phyloP scores from a whole-genome alignment of 352 stramenopile genomes.

The Phytophthora cactorum region DNA sequence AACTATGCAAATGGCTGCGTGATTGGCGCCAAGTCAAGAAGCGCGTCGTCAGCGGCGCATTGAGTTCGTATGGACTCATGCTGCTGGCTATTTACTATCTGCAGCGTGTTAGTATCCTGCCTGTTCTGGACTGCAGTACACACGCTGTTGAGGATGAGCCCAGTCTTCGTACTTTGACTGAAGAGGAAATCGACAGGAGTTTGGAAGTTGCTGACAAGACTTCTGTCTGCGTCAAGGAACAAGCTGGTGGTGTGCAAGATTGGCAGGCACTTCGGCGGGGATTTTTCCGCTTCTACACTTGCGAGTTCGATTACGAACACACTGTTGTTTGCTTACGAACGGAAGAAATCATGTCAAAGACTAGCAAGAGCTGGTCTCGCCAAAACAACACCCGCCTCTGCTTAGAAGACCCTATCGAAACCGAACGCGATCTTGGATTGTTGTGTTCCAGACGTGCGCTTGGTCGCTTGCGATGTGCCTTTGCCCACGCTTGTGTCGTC shows the following conservation, averaged over 20 bases:
- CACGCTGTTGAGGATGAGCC: slow-evolving; percentile 26
- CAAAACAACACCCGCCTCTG: slow-evolving; percentile 46
- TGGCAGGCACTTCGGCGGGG: slow-evolving; percentile 50
- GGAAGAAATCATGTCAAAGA: slow-evolving; percentile 39
- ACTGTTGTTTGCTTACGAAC: slow-evolving; percentile 67
- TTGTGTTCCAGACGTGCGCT: slow-evolving; percentile 70
- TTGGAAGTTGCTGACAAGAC: slow-evolving; percentile 28
- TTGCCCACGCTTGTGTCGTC: slow-evolving; percentile 54
- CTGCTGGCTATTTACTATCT: slow-evolving; percentile 77
- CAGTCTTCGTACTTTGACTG: slow-evolving; percentile 27
- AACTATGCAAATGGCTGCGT: slow-evolving; percentile 63
- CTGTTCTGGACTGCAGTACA: slow-evolving; percentile 51
- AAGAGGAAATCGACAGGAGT: slow-evolving; percentile 25
- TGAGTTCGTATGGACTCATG: slow-evolving; percentile 79
- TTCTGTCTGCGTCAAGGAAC: slow-evolving; percentile 12
- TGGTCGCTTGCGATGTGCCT: slow-evolving; percentile 52
- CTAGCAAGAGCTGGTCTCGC: slow-evolving; percentile 54
- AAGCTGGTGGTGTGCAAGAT: slow-evolving; percentile 9
- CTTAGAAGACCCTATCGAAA: slow-evolving; percentile 86
- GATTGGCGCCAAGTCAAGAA: slow-evolving; percentile 49
- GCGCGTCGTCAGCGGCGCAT: slow-evolving; percentile 35
- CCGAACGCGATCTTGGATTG: slow-evolving; percentile 64
- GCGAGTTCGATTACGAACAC: slow-evolving; percentile 73
- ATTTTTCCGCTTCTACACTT: slow-evolving; percentile 83
- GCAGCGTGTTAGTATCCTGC: slow-evolving; percentile 52